Evolutionary conservation across 2,329 filamentous ascomycete genomes (phyloP).

Genomic region (Fusarium falciforme): DNA sequence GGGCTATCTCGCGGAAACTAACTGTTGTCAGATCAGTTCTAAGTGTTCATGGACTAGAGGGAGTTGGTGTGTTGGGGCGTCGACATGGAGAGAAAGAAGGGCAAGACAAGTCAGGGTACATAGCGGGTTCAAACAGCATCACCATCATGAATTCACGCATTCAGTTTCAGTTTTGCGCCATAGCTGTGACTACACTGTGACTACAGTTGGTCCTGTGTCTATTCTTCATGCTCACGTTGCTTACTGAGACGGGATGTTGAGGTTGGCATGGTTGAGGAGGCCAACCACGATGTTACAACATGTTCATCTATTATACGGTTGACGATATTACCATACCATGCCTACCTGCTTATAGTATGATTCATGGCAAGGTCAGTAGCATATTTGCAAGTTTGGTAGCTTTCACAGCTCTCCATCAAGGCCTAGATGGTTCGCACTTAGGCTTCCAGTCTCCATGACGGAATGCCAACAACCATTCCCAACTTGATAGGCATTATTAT

Average conservation of each 20-base stretch:
- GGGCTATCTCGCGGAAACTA: not conserved
- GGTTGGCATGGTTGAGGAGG: not conserved
- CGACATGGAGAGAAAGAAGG: constrained; percentile 10
- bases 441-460: not conserved
- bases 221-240: not conserved
- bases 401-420: not conserved
- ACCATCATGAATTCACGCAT: constrained; percentile 43
- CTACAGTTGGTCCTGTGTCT: not conserved
- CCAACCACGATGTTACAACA: not conserved
- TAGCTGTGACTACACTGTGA: not conserved
- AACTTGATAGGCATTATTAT: not conserved
- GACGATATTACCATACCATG: accelerated
- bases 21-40: constrained; percentile 39
- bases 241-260: not conserved
- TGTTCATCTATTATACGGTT: accelerated
- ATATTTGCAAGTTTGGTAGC: not conserved
- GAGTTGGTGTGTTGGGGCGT: constrained; percentile 5
- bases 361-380: not conserved
- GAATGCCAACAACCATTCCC: not conserved
- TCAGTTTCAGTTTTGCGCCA: constrained; percentile 13
- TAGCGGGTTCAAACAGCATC: constrained; percentile 41
- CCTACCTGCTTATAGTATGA: not conserved
- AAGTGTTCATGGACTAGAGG: constrained; percentile 7
- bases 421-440: not conserved
- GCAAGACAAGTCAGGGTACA: constrained; percentile 23